These are phyloP conservation scores for Pontederia paniculata DNA, from an alignment of 176 grass and related monocot genomes.

Conservation along the genomic window DNA sequence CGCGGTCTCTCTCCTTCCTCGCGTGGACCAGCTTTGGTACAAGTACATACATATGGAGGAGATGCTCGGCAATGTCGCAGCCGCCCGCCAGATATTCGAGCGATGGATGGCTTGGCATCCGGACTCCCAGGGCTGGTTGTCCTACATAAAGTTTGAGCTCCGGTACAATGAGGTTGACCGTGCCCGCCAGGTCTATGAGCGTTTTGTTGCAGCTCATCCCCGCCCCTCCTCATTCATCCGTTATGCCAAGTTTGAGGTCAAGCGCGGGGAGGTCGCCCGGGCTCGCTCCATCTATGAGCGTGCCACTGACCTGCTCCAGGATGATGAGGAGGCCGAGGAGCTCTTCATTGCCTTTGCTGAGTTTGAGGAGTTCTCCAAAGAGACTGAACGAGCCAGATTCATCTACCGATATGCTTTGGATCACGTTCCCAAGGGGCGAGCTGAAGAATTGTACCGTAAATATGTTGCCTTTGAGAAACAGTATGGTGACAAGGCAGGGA, in stretches of 20 bases:
- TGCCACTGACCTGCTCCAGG: slow-evolving; percentile 40
- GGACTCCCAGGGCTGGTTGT: slow-evolving; percentile 55
- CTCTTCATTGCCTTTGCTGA: slow-evolving; percentile 71
- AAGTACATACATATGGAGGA: slow-evolving; percentile 97
- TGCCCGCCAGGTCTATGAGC: slow-evolving; percentile 49
- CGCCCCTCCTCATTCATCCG: slow-evolving; percentile 52
- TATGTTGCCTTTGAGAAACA: slow-evolving; percentile 67
- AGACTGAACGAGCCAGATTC: slow-evolving; percentile 42
- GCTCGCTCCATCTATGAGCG: slow-evolving; percentile 45
- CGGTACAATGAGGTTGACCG: slow-evolving; percentile 59
- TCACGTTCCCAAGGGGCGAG: slow-evolving; percentile 56
- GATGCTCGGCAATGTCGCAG: slow-evolving; percentile 45
- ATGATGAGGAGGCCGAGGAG: slow-evolving; percentile 45
- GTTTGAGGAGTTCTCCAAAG: slow-evolving; percentile 59
- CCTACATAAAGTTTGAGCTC: slow-evolving; percentile 75
- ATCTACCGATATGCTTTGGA: slow-evolving; percentile 61
- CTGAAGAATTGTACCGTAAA: slow-evolving; percentile 66
- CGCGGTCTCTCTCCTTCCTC: slow-evolving; percentile 66
- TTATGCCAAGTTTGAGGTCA: slow-evolving; percentile 70
- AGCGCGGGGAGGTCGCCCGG: slow-evolving; percentile 51
- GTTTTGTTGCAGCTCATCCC: slow-evolving; percentile 56
- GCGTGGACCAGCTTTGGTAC: slow-evolving; percentile 85
- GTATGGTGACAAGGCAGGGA: slow-evolving; percentile 46
- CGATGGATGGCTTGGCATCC: slow-evolving; percentile 86
- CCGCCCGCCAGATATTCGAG: slow-evolving; percentile 77